phyloP scores from a whole-genome alignment of 2,329 filamentous ascomycete species.

The Colletotrichum lindemuthianum region DNA sequence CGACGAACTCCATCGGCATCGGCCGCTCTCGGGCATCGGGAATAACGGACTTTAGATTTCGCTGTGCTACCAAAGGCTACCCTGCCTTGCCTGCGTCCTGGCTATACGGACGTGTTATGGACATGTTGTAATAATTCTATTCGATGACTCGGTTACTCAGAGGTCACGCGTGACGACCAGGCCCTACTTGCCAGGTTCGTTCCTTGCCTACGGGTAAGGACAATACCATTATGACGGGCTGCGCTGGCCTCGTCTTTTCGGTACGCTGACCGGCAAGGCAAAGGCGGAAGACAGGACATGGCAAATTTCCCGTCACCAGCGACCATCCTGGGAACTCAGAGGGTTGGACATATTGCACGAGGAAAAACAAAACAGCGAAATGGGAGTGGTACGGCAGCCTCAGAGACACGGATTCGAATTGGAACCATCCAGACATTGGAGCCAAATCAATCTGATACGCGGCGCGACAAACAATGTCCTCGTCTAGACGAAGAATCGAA shows the following conservation, averaged over 20 bases:
- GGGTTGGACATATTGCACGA: neutral
- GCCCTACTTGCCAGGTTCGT: neutral
- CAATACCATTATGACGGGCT: conserved; percentile 20
- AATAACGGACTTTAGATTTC: conserved; percentile 1
- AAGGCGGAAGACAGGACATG: conserved; percentile 10
- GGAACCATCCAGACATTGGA: neutral
- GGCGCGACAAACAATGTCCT: conserved; percentile 21
- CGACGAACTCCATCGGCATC: conserved; percentile 14
- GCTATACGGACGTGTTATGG: neutral
- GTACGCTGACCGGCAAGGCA: conserved; percentile 13
- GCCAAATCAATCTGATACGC: conserved; percentile 30
- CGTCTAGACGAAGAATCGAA: neutral
- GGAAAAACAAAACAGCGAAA: neutral
- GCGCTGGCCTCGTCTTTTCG: neutral
- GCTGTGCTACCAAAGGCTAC: neutral
- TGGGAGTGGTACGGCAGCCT: neutral
- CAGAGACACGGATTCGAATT: conserved; percentile 1
- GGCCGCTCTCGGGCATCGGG: conserved; percentile 10
- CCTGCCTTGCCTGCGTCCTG: neutral
- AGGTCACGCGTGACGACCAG: no score
- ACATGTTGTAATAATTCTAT: no score
- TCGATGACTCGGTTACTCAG: no score
- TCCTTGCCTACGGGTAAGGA: neutral
- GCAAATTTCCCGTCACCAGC: conserved; percentile 27
- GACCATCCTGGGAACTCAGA: conserved; percentile 19